Evolutionary conservation across 208 protist genomes (phyloP).

Genomic region (Novymonas esmeraldas): DNA sequence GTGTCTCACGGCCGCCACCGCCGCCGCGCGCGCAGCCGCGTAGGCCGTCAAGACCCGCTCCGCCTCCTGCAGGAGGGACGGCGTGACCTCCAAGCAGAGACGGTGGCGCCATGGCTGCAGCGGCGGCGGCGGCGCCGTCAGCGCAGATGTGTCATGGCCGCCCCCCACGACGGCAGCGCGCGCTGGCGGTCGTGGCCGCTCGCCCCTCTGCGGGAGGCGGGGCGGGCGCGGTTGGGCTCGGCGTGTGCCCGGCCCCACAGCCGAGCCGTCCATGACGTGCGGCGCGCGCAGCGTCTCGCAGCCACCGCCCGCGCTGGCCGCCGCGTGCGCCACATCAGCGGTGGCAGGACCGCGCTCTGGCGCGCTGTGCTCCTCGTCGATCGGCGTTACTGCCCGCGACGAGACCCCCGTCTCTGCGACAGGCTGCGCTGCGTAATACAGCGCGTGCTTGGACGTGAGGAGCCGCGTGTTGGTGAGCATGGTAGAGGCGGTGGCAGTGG

Average conservation of each 20-base stretch:
- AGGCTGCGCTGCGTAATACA: conserved; percentile 6
- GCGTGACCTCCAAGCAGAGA: no score
- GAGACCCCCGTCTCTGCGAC: background rate
- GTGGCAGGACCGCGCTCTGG: no score
- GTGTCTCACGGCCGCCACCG: conserved; percentile 17
- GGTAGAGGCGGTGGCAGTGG: no score
- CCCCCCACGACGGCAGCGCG: background rate
- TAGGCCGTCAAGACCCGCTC: conserved; percentile 12
- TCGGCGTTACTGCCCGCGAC: background rate
- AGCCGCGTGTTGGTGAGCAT: background rate
- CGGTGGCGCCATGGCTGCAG: background rate
- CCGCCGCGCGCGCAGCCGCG: conserved; percentile 5
- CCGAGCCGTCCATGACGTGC: background rate
- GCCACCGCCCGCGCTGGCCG: no score
- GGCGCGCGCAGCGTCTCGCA: no score
- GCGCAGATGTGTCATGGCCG: background rate
- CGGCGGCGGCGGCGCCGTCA: background rate
- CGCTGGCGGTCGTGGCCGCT: background rate
- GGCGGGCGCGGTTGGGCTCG: background rate
- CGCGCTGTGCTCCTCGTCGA: background rate
- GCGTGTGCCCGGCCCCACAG: background rate
- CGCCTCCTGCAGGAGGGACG: background rate
- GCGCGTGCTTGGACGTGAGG: conserved; percentile 11
- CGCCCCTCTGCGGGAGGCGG: background rate
- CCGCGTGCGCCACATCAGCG: no score